Base-by-base conservation (phyloP, 495 filamentous ascomycete species). In the Rusavskia elegans region DNA sequence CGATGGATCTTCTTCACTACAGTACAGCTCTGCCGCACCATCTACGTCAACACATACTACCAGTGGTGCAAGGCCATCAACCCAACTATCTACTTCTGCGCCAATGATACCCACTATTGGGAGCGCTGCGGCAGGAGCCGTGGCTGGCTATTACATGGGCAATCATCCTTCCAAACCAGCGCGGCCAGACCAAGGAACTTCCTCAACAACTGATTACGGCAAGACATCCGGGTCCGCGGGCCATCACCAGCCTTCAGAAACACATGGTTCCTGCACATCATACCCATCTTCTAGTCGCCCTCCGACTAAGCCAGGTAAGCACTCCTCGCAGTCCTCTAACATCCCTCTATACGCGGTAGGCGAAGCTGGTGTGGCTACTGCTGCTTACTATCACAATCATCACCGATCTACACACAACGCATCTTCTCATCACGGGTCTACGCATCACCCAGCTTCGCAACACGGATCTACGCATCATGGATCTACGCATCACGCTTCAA, bases 141-240 rank as follows among this genome's bases (percentile, higher is more conserved):
- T 72, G 9, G 68, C 70, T 25, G 73, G 71, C n/a, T 75, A 76
- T 55, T 63, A 71, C 62, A 53, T 73, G 27, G 58, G 63, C 17
- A 66, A 72, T 52, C 61, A 68, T n/a, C 52, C 53, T 19, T 67
- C 67, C 13, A 64, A 66, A 5, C 64, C 62, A 55, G 58, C 62
- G 6, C 61, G 64, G 40, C 57, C 61, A 32, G 49, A 53, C 0
- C 57, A 66, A 42, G 64, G 61, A 37, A 57, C 63, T 13, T 51
- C 57, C 30, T 64, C 66, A 7, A 62, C 49, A n/a, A 48, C 25
- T 41, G 59, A 45, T n/a, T 52, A 51, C 14, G 45, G 63, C 40
- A 55, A 50, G 17, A 60, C 61, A 39, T 49, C 63, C 27, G 49
- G 59, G 19, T 49, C 57, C 36, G 19, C 41, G 30, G 51, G 25